These are phyloP conservation scores for Grigorovia jiainica DNA, from an alignment of 805 yeast species.

Conservation along the genomic window DNA sequence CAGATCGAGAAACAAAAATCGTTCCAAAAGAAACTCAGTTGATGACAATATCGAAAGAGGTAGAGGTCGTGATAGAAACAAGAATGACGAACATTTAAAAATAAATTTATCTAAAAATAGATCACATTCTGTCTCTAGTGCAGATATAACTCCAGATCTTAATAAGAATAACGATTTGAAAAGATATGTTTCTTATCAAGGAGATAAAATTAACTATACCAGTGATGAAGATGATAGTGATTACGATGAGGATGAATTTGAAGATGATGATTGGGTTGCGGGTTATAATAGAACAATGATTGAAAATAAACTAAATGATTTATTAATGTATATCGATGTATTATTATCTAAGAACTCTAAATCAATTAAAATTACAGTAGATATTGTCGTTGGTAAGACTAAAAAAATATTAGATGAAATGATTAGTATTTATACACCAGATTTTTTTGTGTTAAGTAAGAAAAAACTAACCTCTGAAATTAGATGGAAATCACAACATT, in stretches of 20 bases:
- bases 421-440: conserved; percentile 26
- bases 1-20: too few relatives aligned
- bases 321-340: conserved; percentile 13
- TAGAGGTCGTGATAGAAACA: neutral
- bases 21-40: too few relatives aligned
- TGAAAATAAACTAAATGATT: conserved; percentile 14
- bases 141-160: neutral
- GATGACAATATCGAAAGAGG: too few relatives aligned
- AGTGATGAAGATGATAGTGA: neutral
- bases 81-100: too few relatives aligned
- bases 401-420: conserved; percentile 20
- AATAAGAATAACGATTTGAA: neutral
- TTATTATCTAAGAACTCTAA: conserved; percentile 12
- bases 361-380: conserved; percentile 27
- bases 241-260: neutral
- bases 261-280: conserved; percentile 21
- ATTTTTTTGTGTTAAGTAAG: conserved; percentile 21
- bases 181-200: neutral
- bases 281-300: conserved; percentile 23
- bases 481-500: conserved; percentile 17
- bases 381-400: conserved; percentile 24
- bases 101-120: conserved; percentile 6
- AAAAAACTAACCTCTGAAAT: conserved; percentile 17
- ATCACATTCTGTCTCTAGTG: conserved; percentile 1
- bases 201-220: neutral